These are phyloP conservation scores for Periglandula ipomoeae DNA, from an alignment of 2,329 filamentous ascomycete species.

Conservation along the genomic window DNA sequence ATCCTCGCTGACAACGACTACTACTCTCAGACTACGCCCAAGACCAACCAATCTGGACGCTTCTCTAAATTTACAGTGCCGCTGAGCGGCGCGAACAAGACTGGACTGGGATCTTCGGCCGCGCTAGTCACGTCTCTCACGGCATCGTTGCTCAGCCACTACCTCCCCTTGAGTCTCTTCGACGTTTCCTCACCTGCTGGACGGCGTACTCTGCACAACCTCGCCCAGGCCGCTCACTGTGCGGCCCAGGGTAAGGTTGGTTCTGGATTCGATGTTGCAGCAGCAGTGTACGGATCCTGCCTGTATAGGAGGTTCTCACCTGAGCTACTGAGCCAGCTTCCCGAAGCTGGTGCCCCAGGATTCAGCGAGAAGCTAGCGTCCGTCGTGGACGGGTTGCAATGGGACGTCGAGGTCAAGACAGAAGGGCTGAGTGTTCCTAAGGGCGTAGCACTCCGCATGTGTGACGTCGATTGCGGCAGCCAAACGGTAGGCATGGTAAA, in stretches of 20 bases:
- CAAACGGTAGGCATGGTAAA: slow-evolving; percentile 96
- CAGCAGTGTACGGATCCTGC: slow-evolving; percentile 86
- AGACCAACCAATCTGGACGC: slow-evolving; percentile 27
- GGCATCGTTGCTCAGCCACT: slow-evolving; percentile 66
- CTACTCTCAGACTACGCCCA: slow-evolving; percentile 58
- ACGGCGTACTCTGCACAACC: slow-evolving; percentile 68
- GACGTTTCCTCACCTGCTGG: slow-evolving; percentile 45
- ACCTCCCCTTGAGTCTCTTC: slow-evolving; percentile 51
- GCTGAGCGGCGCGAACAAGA: slow-evolving; percentile 79
- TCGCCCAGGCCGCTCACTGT: slow-evolving; percentile 88
- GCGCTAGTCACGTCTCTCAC: slow-evolving; percentile 86
- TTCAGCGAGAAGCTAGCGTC: slow-evolving; percentile 59
- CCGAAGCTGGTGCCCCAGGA: slow-evolving; percentile 53
- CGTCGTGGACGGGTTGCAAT: slow-evolving; percentile 58
- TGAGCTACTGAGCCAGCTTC: slow-evolving; percentile 55
- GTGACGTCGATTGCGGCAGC: slow-evolving; percentile 89
- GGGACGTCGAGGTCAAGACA: slow-evolving; percentile 73
- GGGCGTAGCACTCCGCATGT: slow-evolving; percentile 78
- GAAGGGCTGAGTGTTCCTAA: slow-evolving; percentile 60
- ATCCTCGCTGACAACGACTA: slow-evolving; percentile 95
- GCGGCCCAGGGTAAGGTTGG: slow-evolving; percentile 95
- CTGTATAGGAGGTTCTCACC: slow-evolving; percentile 91
- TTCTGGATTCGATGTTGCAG: slow-evolving; percentile 89
- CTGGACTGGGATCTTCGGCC: slow-evolving; percentile 87
- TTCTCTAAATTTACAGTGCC: slow-evolving; percentile 74